Evolutionary conservation across 179 eudicot species (phyloP), one percentile per base, ranked within the genome.

Genomic region (Sideroxylon spinosum): DNA sequence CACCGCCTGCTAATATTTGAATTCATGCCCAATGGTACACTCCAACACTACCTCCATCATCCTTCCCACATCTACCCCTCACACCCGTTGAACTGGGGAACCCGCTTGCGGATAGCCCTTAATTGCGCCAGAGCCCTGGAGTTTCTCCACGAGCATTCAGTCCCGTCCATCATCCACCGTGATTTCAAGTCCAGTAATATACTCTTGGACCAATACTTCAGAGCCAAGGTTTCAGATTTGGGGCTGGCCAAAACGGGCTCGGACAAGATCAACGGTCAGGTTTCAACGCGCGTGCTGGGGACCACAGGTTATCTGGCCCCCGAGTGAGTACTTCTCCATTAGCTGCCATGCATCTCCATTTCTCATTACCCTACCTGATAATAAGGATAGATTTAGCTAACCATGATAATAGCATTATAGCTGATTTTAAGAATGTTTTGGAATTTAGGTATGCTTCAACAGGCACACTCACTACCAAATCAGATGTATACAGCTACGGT

Each of bases 221-320:
- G 92, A 62, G 96, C 97, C 71, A 95, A 93, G 84, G 92, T 95
- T 66, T 88, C 95, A 4, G 97, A 92, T 85, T 95, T 95, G 14
- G 94, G 99, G 10, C 68, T 93, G 85, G 99, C 99, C 59, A 95
- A 89, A 85, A 84, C 86, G 11, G 98, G 98, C 12, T 95, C 98
- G 0, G 92, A 93, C 78, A 95, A 88, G 92, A 87, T 91, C 81
- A 89, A 93, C 60, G 97, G 95, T 26, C 92, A 84, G 82, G 83
- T 93, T 56, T 91, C 95, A 0, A 92, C 98, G 1, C 92, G 98
- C 17, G 97, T 93, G 61, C 77, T 93, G 57, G 97, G 99, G 87
- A 95, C 98, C 89, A 92, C 98, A 0, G 99, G 98, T 62, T 95
- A 95, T 84, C 78, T 95, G 79, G 97, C 99, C 59, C 99, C 99